A percentile compares a stretch with the other conserved stretches of the same genome.
These are phyloP conservation scores for Elaeagnus macrophylla DNA, from an alignment of 306 rosid genomes.

Conservation along the genomic window DNA sequence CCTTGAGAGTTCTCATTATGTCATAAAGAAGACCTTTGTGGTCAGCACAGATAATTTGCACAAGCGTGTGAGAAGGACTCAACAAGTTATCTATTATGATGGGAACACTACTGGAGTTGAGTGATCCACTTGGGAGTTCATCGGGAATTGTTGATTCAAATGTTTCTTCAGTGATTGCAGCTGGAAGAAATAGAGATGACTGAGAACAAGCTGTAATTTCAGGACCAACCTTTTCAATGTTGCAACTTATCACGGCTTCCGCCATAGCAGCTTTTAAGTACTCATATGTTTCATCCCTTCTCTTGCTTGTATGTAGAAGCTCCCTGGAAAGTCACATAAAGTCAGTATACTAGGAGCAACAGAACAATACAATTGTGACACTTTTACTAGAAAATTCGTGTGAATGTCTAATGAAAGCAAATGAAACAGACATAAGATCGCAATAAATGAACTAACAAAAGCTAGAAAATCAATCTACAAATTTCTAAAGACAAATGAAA, in stretches of 20 bases:
- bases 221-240: constrained; percentile 60
- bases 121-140: constrained; percentile 29
- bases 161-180: constrained; percentile 50
- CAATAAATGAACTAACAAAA: background rate
- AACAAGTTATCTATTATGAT: constrained; percentile 65
- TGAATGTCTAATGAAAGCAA: background rate
- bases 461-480: constrained; percentile 6
- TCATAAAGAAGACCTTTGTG: constrained; percentile 95
- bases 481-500: constrained; percentile 9
- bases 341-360: constrained; percentile 12
- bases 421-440: background rate
- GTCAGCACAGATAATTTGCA: constrained; percentile 78
- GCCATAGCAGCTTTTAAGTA: constrained; percentile 35
- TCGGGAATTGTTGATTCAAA: constrained; percentile 36
- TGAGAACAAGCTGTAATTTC: constrained; percentile 53
- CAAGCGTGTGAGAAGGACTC: constrained; percentile 90
- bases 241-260: constrained; percentile 50
- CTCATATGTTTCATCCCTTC: constrained; percentile 53
- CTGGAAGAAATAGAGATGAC: constrained; percentile 63
- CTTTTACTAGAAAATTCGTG: background rate
- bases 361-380: background rate
- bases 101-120: constrained; percentile 43
- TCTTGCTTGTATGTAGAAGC: constrained; percentile 62
- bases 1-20: constrained; percentile 96
- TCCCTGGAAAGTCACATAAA: constrained; percentile 46